Percentiles rank a stretch among this genome's conserved stretches.
phyloP scores from a whole-genome alignment of 345 rosid species.

The Limnanthes douglasii region DNA sequence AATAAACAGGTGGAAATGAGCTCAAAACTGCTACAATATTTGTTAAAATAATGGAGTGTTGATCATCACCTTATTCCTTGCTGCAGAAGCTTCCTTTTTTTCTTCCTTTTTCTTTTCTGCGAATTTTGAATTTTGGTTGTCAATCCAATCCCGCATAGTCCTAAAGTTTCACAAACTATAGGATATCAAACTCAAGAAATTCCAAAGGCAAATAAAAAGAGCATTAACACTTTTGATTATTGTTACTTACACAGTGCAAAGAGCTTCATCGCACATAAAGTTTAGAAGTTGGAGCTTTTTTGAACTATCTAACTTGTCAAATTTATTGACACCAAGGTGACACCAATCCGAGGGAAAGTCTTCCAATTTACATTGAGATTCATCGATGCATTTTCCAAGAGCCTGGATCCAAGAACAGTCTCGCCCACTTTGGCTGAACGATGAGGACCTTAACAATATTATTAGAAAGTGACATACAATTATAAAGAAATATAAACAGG shows the following conservation, averaged over 20 bases:
- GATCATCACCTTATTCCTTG: no score
- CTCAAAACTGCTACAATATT: no score
- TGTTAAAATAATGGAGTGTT: no score
- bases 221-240: not conserved
- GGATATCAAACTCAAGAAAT: not conserved
- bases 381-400: constrained; percentile 24
- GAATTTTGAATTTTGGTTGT: constrained; percentile 24
- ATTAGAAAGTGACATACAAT: constrained; percentile 5
- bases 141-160: constrained; percentile 43
- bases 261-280: constrained; percentile 55
- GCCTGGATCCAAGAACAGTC: constrained; percentile 41
- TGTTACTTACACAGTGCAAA: constrained; percentile 39
- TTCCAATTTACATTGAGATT: constrained; percentile 18
- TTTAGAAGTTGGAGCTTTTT: constrained; percentile 41
- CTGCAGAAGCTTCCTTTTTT: no score
- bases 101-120: constrained; percentile 31
- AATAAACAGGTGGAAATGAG: no score
- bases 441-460: constrained; percentile 25
- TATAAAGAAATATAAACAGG: constrained; percentile 1
- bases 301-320: constrained; percentile 20
- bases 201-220: not conserved
- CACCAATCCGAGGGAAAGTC: constrained; percentile 22
- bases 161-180: constrained; percentile 8
- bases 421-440: constrained; percentile 23
- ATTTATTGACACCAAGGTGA: constrained; percentile 21